Evolutionary conservation across 2,329 filamentous ascomycete genomes (phyloP).

Genomic region (Didymella arachidicola): DNA sequence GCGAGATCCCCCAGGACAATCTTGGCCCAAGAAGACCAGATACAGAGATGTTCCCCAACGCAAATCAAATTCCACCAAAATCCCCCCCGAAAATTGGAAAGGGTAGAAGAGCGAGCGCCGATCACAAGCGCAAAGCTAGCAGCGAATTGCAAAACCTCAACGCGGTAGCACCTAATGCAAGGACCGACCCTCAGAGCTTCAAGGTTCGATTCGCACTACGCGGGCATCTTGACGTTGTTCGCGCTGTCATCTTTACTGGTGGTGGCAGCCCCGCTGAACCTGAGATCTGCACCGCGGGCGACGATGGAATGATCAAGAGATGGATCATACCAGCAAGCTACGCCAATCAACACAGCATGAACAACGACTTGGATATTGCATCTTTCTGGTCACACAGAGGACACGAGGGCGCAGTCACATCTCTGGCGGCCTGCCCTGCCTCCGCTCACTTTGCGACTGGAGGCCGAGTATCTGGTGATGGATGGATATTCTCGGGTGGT

Average conservation of each 20-base stretch:
- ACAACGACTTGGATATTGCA: slow-evolving; percentile 85
- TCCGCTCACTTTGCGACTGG: slow-evolving; percentile 89
- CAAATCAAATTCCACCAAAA: slow-evolving; percentile 78
- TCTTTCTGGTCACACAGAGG: slow-evolving; percentile 96
- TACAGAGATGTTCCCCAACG: slow-evolving; percentile 84
- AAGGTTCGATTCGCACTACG: slow-evolving; percentile 91
- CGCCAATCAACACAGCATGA: slow-evolving; percentile 66
- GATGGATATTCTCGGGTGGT: slow-evolving; percentile 98
- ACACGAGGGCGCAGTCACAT: slow-evolving; percentile 89
- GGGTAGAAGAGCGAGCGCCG: slow-evolving; percentile 79
- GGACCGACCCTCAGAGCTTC: slow-evolving; percentile 78
- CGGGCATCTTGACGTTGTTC: slow-evolving; percentile 91
- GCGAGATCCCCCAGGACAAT: slow-evolving; percentile 63
- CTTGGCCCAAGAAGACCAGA: slow-evolving; percentile 74
- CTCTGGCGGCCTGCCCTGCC: slow-evolving; percentile 84
- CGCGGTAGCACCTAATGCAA: slow-evolving; percentile 53
- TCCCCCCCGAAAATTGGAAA: slow-evolving; percentile 74
- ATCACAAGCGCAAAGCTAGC: slow-evolving; percentile 65
- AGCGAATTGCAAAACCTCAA: slow-evolving; percentile 69
- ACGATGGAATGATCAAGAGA: slow-evolving; percentile 94
- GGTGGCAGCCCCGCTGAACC: slow-evolving; percentile 95
- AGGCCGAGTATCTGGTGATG: slow-evolving; percentile 86
- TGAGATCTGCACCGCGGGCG: slow-evolving; percentile 94
- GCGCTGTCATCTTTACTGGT: slow-evolving; percentile 94
- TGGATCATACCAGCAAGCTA: slow-evolving; percentile 92